Evolutionary conservation across 768 basidiomycete species (phyloP), one percentile per base, ranked within the genome.

Genomic region (Phaeotremella skinneri): DNA sequence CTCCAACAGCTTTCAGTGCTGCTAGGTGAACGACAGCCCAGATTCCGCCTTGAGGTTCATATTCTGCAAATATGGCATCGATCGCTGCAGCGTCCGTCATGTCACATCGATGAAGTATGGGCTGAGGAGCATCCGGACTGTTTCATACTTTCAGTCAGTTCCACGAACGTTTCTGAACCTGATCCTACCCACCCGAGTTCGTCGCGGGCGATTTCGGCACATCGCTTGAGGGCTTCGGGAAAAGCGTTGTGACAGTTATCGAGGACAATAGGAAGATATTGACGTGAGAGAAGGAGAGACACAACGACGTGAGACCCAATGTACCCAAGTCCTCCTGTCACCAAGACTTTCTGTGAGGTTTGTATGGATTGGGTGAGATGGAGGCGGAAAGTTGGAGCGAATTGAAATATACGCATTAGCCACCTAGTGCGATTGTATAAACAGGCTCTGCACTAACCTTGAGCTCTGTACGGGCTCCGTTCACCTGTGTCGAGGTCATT

Each of bases 11-110:
- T 81, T 99, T 99, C 81, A 89, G 87, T 3, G 96, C 96, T 21
- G 94, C 96, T 56, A 99, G 84, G 77, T 98, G 96, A 55, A 99
- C 81, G 23, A 97, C 91, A 51, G 93, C 96, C 90, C 91, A 97
- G 62, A 99, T 89, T 2, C 90, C 90, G 20, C 89, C 90, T 69
- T 89, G 87, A 52, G 84, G 85, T 56, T 71, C 67, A 45, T 45
- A 45, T 20, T 45, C 43, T 23, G 11, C 43, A 62, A 98, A 98
- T 6, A 98, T 85, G 16, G 80, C 79, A 56, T 85, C 83, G 59
- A 98, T 82, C 68, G 90, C 82, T 1, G 83, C 84, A 26, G 83
- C 80, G 49, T 83, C 81, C 13, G 88, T 90, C 57, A 98, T 80
- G 79, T 98, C 91, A 66, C 84, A 87, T 5, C 78, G 54, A 48